Evolutionary conservation across 495 filamentous ascomycete species (phyloP).

Genomic region (Viridothelium virens): DNA sequence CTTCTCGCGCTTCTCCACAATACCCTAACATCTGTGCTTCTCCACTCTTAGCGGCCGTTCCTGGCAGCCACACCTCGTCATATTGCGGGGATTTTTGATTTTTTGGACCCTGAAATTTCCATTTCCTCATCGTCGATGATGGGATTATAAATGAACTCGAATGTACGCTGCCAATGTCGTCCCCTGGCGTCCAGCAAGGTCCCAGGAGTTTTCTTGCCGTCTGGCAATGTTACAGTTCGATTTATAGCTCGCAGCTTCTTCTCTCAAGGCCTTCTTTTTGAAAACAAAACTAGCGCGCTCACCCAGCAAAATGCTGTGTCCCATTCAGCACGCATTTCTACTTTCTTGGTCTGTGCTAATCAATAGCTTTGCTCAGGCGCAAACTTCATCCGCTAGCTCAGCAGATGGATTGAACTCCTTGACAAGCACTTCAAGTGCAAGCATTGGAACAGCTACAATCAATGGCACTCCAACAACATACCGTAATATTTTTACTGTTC

Average conservation of each 20-base stretch:
- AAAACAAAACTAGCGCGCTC: not conserved
- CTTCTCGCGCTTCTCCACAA: not conserved
- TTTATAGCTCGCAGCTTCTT: not conserved
- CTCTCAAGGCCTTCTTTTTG: not conserved
- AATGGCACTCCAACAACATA: conserved; percentile 24
- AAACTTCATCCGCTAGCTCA: not conserved
- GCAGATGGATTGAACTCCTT: conserved; percentile 14
- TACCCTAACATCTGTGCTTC: not conserved
- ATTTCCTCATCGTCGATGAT: not conserved
- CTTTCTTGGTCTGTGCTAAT: conserved; percentile 14
- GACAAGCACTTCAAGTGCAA: conserved; percentile 15
- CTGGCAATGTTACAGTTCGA: not conserved
- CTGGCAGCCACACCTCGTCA: not conserved
- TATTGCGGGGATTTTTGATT: not conserved
- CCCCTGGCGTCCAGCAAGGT: not conserved
- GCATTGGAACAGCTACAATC: conserved; percentile 19
- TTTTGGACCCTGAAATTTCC: not conserved
- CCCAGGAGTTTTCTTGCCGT: not conserved
- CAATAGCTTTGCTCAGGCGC: conserved; percentile 12
- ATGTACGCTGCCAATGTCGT: not conserved
- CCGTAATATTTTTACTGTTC: conserved; percentile 45
- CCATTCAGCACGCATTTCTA: not conserved
- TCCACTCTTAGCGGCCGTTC: not conserved
- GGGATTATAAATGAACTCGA: not conserved
- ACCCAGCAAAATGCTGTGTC: conserved; percentile 7